Evolutionary conservation across 2,329 filamentous ascomycete genomes (phyloP), one percentile per base, ranked within the genome.

Genomic region (Exutisphaerella laricina): DNA sequence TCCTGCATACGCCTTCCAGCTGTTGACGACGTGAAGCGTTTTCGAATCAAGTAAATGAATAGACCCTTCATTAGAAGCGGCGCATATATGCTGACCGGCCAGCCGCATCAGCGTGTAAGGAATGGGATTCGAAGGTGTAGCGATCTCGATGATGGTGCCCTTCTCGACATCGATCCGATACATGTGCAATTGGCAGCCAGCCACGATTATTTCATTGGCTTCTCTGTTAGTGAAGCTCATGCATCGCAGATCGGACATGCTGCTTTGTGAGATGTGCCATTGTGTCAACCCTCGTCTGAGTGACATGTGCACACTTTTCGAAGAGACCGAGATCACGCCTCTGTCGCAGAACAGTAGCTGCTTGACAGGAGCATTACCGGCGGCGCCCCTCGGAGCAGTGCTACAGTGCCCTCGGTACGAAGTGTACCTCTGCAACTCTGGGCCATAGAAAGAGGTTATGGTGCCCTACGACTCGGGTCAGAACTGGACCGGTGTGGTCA

Each of bases 181-280:
- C 85, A 98, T 94, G 37, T 77, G 77, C 42, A 84, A 78, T 66
- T 98, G 92, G 54, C 83, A 79, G 34, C 92, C 92, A 34, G 88
- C 92, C 23, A 90, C 85, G 14, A 98, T 71, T 44, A 98, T 82
- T 59, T 94, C 85, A 10, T 79, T 77, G 18, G 85, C 86, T 6
- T 84, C 84, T 59, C 88, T 88, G 20, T 86, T 88, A 1, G 88
- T 94, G 62, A 94, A 96, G 63, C 85, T 90, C 88, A 97, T 97
- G 66, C 92, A 97, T 56, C 81, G 80, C 51, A 98, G 70, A 60
- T 96, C 87, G 51, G 77, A 80, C 83, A 97, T 94, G 43, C 84
- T 83, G 20, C 80, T 72, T 58, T 80, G 75, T 74, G 74, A 78
- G 48, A 96, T 74, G 66, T 96, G 88, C 89, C 92, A 97, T 70